These are phyloP conservation scores for Rhodotorula sp. DNA, from an alignment of 1,284 basidiomycete species.

Conservation along the genomic window DNA sequence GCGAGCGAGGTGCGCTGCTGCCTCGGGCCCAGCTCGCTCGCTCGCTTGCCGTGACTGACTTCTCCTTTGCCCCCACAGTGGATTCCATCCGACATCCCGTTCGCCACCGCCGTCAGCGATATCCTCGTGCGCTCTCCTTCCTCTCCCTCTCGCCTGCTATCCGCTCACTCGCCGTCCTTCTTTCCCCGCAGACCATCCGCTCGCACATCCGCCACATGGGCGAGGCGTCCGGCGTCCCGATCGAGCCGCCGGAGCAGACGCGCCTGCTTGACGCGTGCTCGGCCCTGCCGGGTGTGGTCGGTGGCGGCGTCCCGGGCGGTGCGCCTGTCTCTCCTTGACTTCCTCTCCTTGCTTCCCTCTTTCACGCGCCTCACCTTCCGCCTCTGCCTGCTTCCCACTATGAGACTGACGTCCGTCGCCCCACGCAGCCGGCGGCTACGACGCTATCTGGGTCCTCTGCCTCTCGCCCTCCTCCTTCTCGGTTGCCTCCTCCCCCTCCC, in stretches of 20 bases:
- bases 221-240: slow-evolving; percentile 72
- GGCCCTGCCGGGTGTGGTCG: slow-evolving; percentile 73
- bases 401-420: no score
- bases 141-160: no score
- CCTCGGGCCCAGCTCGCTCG: not conserved
- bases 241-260: slow-evolving; percentile 90
- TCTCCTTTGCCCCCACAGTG: not conserved
- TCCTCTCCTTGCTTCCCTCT: no score
- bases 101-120: slow-evolving; percentile 1
- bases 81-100: not conserved
- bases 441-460: slow-evolving; percentile 90
- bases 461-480: slow-evolving; percentile 60
- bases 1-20: slow-evolving; percentile 13
- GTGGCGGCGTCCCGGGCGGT: slow-evolving; percentile 96
- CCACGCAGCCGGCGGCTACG: slow-evolving; percentile 86
- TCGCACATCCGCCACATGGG: slow-evolving; percentile 86
- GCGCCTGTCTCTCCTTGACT: slow-evolving; percentile 46
- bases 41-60: not conserved
- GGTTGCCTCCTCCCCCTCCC: slow-evolving; percentile 30
- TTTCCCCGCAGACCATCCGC: slow-evolving; percentile 66
- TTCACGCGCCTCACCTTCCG: not conserved
- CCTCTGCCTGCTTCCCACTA: no score
- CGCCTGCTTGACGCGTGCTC: slow-evolving; percentile 79
- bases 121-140: slow-evolving; percentile 11
- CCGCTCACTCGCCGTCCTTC: not conserved